phyloP scores from a whole-genome alignment of 2,329 filamentous ascomycete species.

The Pseudogymnoascus sp. region DNA sequence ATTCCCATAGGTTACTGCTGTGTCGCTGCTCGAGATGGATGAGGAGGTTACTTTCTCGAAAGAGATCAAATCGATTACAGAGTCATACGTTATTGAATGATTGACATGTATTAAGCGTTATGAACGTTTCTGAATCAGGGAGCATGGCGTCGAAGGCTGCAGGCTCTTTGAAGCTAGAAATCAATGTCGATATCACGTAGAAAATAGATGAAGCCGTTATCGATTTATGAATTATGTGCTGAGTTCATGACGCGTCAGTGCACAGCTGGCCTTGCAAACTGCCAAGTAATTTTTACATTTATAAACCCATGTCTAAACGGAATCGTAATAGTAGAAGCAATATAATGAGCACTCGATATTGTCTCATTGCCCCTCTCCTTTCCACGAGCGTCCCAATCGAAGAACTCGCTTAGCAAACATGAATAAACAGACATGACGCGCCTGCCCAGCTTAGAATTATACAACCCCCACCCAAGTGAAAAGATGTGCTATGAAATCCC shows the following conservation, averaged over 20 bases:
- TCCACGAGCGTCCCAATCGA: background rate
- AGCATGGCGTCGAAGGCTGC: slow-evolving; percentile 10
- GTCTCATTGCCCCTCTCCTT: background rate
- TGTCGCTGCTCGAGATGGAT: slow-evolving; percentile 64
- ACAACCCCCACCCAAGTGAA: background rate
- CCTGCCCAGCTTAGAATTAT: slow-evolving; percentile 2
- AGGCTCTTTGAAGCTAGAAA: slow-evolving; percentile 9
- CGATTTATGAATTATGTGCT: slow-evolving; percentile 4
- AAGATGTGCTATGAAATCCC: background rate
- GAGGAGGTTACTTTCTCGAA: slow-evolving; percentile 78
- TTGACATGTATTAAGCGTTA: slow-evolving; percentile 8
- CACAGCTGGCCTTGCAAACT: background rate
- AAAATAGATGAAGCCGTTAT: slow-evolving; percentile 8
- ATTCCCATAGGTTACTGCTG: slow-evolving; percentile 51
- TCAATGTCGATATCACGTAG: slow-evolving; percentile 9
- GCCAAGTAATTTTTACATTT: background rate
- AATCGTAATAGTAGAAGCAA: background rate
- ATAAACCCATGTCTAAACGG: background rate
- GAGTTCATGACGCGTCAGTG: background rate
- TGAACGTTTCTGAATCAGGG: slow-evolving; percentile 3
- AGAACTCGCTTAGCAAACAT: slow-evolving; percentile 8
- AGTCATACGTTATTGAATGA: slow-evolving; percentile 70
- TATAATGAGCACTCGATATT: background rate
- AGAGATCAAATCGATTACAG: slow-evolving; percentile 68
- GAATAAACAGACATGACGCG: slow-evolving; percentile 8